Evolutionary conservation across 2,329 filamentous ascomycete species (phyloP), one percentile per base, ranked within the genome.

Genomic region (Trichoderma polysporum): DNA sequence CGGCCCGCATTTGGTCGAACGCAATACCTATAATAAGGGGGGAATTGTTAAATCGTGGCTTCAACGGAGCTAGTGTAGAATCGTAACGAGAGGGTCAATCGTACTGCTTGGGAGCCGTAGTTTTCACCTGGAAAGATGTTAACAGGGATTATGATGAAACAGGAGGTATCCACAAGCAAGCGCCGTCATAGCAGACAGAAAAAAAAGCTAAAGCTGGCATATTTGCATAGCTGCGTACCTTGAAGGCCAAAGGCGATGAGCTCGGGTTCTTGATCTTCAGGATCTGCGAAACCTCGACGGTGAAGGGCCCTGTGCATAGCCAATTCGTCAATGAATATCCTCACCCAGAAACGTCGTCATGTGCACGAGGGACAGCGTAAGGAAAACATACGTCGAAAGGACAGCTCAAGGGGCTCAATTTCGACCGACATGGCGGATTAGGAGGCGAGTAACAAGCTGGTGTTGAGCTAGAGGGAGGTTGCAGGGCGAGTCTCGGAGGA

Each of bases 71-170:
- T 9, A 19, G 10, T 22, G 17, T 35, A 35, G 39, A 29, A 56
- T 19, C 50, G n/a, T 68, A 53, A 52, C 17, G 54, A 37, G 57
- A 68, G 33, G n/a, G 70, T 80, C 91, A 37, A 22, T 62, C 67
- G 76, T 91, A 99, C 94, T 98, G 95, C 83, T 98, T 98, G 37
- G 95, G 95, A 58, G 95, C 95, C 70, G 95, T 99, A 57, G 95
- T 99, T 89, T 99, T 99, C 80, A 99, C 95, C 93, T 97, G 73
- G 15, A 41, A 61, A 35, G 9, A 49, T 45, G 65, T 74, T 37
- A 75, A 70, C 60, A 69, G 35, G 31, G 37, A 35, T 50, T 15
- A 33, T 35, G 45, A 45, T 66, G 54, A 66, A 50, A 60, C 47
- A 60, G 56, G 35, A 66, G 56, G 64, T 60, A 50, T 66, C 49